Evolutionary conservation across 2,329 filamentous ascomycete genomes (phyloP), one percentile per base, ranked within the genome.

Genomic region (Geosmithia putterillii): DNA sequence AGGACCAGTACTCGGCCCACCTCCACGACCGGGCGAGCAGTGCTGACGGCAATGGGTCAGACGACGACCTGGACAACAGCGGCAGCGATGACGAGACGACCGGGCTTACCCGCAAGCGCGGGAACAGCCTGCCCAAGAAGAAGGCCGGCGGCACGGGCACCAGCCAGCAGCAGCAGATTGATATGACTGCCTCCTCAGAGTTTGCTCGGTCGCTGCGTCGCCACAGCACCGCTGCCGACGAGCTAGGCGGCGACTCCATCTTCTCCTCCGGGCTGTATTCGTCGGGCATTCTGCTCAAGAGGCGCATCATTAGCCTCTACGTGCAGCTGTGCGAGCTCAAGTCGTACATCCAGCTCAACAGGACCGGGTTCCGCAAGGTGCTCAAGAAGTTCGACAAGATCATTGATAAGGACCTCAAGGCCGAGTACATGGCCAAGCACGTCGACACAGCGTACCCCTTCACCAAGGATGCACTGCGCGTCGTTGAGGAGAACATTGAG

Each of bases 311-410:
- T 51, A 80, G 80, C 57, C 70, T 89, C 47, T 98, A 95, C 57
- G 92, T 98, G 39, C 84, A 86, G 50, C 70, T 96, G 17, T 95
- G 90, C 65, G 92, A 95, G 61, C 76, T 98, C 54, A 94, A 95
- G 58, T 96, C 90, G 2, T 98, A 89, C 57, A 81, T 89, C 44
- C 90, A 96, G 65, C 77, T 98, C 48, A 98, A 98, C 71, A 84
- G 85, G 64, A 98, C 92, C 0, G 92, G 92, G 12, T 98, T 98
- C 65, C 79, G 82, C 55, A 98, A 98, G 64, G 89, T 94, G 1
- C 67, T 96, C 51, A 98, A 98, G 66, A 98, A 98, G 63, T 98
- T 92, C 57, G 92, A 98, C 71, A 98, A 98, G 70, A 96, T 85
- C 45, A 66, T 95, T 45, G 83, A 95, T 61, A 81, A 82, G 50